Evolutionary conservation across 2,329 filamentous ascomycete genomes (phyloP), one percentile per base, ranked within the genome.

Genomic region (Aspergillus niger): DNA sequence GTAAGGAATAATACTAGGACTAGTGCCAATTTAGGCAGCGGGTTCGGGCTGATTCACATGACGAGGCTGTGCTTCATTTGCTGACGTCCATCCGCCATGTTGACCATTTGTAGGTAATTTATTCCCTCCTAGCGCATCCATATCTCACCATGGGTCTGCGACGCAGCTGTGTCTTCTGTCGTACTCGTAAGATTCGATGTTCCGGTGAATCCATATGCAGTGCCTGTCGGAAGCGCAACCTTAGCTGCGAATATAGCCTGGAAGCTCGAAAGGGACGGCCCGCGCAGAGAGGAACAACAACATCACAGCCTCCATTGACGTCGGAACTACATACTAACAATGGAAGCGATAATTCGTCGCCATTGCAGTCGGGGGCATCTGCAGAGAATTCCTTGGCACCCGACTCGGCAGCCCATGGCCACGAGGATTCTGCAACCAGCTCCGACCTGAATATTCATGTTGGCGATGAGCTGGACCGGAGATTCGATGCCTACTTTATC

Each of bases 101-200:
- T 36, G 11, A 15, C 3, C 0, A 4, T 1, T 1, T 32, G 30
- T 13, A 32, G 10, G 11, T 5, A 0, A 36, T 5, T 36, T 13
- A 15, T 36, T 36, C 5, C 32, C 32, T 5, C 32, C 30, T 5
- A 13, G 11, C 11, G 5, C 32, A 6, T 36, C 2, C 5, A 2
- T 20, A 22, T 13, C 20, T 22, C 26, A 56, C 5, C 13, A 41
- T 51, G 8, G 13, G 7, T 2, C 47, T 60, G n/a, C 52, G 58
- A 32, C 58, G 53, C 10, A 60, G 58, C 44, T 60, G 58, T n/a
- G 32, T 56, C 26, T 60, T 60, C 38, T 60, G 58, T 44, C 58
- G 58, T 6, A 39, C 41, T 11, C 32, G 58, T 17, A 60, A 60
- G 28, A 60, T 60, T 38, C 36, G 58, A 48, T 60, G 58, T n/a